These are phyloP conservation scores for Phytophthora sp. DNA, from an alignment of 352 stramenopile genomes.

Conservation along the genomic window DNA sequence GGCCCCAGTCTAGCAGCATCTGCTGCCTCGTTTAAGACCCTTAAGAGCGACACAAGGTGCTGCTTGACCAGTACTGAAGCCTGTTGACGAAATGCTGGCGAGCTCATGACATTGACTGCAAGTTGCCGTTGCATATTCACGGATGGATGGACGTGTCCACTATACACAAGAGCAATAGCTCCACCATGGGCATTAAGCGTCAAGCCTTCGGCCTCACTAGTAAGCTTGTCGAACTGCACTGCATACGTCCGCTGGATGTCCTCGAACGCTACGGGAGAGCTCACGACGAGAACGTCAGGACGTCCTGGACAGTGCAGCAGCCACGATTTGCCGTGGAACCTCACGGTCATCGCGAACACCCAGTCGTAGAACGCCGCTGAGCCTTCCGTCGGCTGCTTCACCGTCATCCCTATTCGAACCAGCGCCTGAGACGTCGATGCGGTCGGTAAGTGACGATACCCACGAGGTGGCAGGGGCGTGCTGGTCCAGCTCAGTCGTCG, in stretches of 20 bases:
- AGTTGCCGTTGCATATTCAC: slow-evolving; percentile 31
- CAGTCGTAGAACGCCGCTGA: slow-evolving; percentile 30
- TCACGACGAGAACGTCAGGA: slow-evolving; percentile 37
- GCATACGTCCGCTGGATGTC: slow-evolving; percentile 47
- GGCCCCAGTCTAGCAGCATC: too few relatives aligned
- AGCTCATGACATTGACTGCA: slow-evolving; percentile 80
- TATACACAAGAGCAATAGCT: slow-evolving; percentile 29
- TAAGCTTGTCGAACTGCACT: slow-evolving; percentile 53
- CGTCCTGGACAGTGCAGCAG: slow-evolving; percentile 27
- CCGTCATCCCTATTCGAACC: slow-evolving; percentile 13
- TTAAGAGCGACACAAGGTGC: slow-evolving; percentile 34
- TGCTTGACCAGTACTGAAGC: slow-evolving; percentile 40
- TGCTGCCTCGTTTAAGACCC: slow-evolving; percentile 32
- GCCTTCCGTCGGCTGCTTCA: slow-evolving; percentile 16
- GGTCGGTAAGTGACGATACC: slow-evolving; percentile 11
- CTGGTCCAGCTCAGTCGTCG: slow-evolving; percentile 28
- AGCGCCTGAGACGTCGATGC: not conserved
- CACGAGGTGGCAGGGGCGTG: slow-evolving; percentile 28
- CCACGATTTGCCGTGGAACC: slow-evolving; percentile 35
- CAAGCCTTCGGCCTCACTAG: slow-evolving; percentile 13
- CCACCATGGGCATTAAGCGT: slow-evolving; percentile 22
- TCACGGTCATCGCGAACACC: slow-evolving; percentile 24
- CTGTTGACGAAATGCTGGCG: slow-evolving; percentile 41
- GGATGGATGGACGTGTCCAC: slow-evolving; percentile 9
- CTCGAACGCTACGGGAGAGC: slow-evolving; percentile 33